phyloP scores from a whole-genome alignment of 2,329 filamentous ascomycete species.

The Massarina eburnea region DNA sequence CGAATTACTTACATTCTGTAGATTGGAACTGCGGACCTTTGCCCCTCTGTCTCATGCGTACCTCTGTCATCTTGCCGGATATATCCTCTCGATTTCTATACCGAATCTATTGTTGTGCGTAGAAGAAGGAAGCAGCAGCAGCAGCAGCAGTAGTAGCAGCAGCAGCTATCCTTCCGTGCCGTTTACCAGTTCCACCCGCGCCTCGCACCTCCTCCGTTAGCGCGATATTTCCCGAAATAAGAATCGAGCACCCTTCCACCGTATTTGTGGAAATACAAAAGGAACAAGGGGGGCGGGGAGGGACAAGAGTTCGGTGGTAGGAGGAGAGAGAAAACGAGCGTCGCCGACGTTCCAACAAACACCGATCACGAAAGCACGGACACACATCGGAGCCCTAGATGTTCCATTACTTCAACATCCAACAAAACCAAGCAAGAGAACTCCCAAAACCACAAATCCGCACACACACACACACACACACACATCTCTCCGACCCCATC shows the following conservation, averaged over 20 bases:
- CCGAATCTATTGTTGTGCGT: background rate
- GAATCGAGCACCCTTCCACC: too few relatives aligned
- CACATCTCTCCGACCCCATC: background rate
- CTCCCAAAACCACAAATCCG: background rate
- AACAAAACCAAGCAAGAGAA: background rate
- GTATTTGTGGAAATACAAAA: too few relatives aligned
- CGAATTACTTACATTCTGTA: conserved; percentile 40
- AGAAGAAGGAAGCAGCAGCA: too few relatives aligned
- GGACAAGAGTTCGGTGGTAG: background rate
- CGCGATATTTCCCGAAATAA: too few relatives aligned
- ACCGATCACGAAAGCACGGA: background rate
- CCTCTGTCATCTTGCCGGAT: conserved; percentile 47
- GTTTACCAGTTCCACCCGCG: too few relatives aligned
- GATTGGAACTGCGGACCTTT: conserved; percentile 52
- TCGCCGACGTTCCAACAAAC: background rate
- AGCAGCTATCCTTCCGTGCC: background rate
- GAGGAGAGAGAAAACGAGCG: background rate
- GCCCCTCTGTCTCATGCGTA: conserved; percentile 50
- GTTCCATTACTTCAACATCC: background rate
- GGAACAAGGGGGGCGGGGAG: too few relatives aligned
- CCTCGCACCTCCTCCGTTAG: too few relatives aligned
- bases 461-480: background rate
- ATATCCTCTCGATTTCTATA: background rate
- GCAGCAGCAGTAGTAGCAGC: too few relatives aligned
- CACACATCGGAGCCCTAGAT: background rate